Percentiles rank a stretch among this genome's conserved stretches.
phyloP scores from a whole-genome alignment of 306 rosid species.

The Cicer arietinum region DNA sequence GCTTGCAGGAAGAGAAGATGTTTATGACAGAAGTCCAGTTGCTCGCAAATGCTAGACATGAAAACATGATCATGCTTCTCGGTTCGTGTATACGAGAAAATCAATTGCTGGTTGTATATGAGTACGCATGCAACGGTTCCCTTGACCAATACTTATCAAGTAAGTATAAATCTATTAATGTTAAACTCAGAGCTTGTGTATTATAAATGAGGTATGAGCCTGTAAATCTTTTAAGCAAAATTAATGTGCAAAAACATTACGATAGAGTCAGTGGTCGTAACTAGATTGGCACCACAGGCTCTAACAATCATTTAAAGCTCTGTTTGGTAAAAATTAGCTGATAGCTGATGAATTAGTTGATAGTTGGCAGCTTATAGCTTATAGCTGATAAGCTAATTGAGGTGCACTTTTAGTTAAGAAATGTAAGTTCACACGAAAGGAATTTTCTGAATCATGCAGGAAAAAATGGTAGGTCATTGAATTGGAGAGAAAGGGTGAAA shows the following conservation, averaged over 20 bases:
- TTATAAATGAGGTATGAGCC: not conserved
- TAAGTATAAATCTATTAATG: constrained; percentile 45
- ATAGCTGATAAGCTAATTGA: too few relatives aligned
- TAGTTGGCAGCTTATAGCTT: too few relatives aligned
- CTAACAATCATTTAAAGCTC: too few relatives aligned
- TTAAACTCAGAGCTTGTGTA: constrained; percentile 7
- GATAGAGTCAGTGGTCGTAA: too few relatives aligned
- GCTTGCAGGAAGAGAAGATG: constrained; percentile 61
- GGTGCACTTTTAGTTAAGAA: not conserved
- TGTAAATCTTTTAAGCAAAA: not conserved
- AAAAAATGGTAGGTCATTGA: constrained; percentile 48
- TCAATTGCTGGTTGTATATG: constrained; percentile 65
- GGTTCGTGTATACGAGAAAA: constrained; percentile 69
- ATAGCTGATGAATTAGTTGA: too few relatives aligned
- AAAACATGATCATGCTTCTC: constrained; percentile 70
- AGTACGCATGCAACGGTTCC: constrained; percentile 74
- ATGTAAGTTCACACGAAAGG: not conserved
- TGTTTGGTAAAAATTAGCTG: too few relatives aligned
- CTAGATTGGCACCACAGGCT: too few relatives aligned
- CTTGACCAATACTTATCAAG: constrained; percentile 71
- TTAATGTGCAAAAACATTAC: too few relatives aligned
- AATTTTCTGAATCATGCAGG: constrained; percentile 54
- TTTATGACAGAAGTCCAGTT: constrained; percentile 62
- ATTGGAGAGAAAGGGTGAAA: constrained; percentile 79
- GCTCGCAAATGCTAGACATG: constrained; percentile 68